Evolutionary conservation across 495 filamentous ascomycete species (phyloP), one percentile per base, ranked within the genome.

Genomic region (Trichocladium antarcticum): DNA sequence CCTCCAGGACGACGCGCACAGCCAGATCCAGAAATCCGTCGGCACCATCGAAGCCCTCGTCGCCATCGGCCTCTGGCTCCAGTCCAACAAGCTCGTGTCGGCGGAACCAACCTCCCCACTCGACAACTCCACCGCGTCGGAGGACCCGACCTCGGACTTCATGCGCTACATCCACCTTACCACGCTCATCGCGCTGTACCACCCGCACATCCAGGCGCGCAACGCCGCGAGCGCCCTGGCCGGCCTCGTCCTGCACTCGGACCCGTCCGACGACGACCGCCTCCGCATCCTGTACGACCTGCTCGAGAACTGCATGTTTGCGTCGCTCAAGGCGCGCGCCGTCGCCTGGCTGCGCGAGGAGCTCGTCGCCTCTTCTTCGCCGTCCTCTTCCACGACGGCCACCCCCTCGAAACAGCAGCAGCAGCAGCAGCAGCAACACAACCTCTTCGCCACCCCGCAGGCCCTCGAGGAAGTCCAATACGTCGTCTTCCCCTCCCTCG

Each of bases 261-360:
- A 96, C 57, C 87, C 89, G 1, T 77, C 80, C 1, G 76, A 83
- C 37, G 63, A 76, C 0, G 74, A 78, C 24, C 76, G 88, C 1
- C 75, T 93, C 35, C 76, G 81, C 5, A 84, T 94, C 49, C 83
- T 97, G 10, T 75, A 79, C 37, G 81, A 86, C 39, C 82, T 90
- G 3, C 71, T 97, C 22, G 82, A 92, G 63, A 78, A 94, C 52
- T 85, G 83, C 55, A 81, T 83, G 6, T 86, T 80, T 58, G 76
- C 85, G 20, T 76, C 83, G 2, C 74, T 92, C 37, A 88, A 87
- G 54, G 88, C 83, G 12, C 81, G 79, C 45, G 89, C 89, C 0
- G 76, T 97, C 10, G 75, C 77, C 20, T 96, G 93, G 85, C 68
- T 96, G 4, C 89, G 89, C 60, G 81, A 89, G 42, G 90, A 95